Percentiles rank a stretch among this genome's conserved stretches.
phyloP scores from a whole-genome alignment of 1,284 basidiomycete species.

The Heterobasidion annosum region DNA sequence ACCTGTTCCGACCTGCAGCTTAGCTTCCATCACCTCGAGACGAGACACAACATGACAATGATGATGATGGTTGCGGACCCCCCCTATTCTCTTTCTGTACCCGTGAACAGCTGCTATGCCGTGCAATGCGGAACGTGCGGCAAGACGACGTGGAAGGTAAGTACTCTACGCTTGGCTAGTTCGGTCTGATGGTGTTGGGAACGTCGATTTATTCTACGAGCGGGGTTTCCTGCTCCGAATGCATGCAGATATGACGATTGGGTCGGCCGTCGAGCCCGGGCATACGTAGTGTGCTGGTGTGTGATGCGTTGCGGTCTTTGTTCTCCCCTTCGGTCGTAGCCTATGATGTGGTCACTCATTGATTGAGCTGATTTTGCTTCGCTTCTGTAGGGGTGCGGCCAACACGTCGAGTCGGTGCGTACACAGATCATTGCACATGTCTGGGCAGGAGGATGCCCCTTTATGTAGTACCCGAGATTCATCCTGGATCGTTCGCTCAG shows the following conservation, averaged over 20 bases:
- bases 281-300: no score
- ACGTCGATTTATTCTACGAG: no score
- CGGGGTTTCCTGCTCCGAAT: no score
- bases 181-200: no score
- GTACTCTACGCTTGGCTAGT: no score
- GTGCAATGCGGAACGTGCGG: conserved; percentile 55
- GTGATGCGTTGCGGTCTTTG: neutral
- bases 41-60: neutral
- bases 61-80: neutral
- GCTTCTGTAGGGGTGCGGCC: conserved; percentile 54
- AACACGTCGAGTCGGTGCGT: conserved; percentile 56
- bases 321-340: neutral
- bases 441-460: neutral
- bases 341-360: neutral
- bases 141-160: conserved; percentile 69
- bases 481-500: no score
- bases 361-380: conserved; percentile 9
- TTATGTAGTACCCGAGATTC: neutral
- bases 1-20: no score
- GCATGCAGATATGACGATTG: no score
- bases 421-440: neutral
- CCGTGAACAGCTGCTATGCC: conserved; percentile 44
- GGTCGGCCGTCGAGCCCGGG: no score
- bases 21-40: no score
- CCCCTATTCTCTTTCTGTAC: conserved; percentile 11